Base-by-base conservation (phyloP, 805 yeast genomes). In the Metschnikowia picachoensis region DNA sequence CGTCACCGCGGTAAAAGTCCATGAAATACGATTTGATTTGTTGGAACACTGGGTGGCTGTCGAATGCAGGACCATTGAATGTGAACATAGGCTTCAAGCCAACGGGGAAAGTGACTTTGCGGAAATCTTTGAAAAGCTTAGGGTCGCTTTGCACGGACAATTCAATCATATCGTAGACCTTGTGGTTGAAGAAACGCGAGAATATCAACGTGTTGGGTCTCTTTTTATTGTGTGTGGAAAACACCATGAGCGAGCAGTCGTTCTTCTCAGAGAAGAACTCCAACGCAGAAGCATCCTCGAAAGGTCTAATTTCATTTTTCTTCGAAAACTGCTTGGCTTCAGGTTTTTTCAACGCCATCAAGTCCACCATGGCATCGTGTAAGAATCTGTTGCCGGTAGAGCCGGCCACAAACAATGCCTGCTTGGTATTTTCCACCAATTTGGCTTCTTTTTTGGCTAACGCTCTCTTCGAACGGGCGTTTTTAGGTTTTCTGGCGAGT, bases 221-320 rank as follows among this genome's bases (percentile, higher is more conserved):
- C 73, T 94, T 94, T 66, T 94, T 94, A 62, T 87, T 88, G 67
- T 80, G 79, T 16, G 88, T 76, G 8, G 89, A 77, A 42, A 91
- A 74, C 12, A 94, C 95, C 60, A 94, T 64, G 47, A 94, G 70
- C 2, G 98, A 89, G 37, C 86, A 66, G 66, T 94, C 99, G 65
- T 94, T 94, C 76, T 94, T 94, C 66, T 92, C 96, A 56, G 96
- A 78, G 68, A 94, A 88, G 60, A 94, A 94, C 67, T 94, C 99
- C 49, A 94, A 69, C 32, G 85, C 79, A 2, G 85, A 59, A 12
- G 88, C 77, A 63, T 94, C 98, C 67, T 94, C 99, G 67, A 94
- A 94, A 13, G 99, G 98, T 55, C 85, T 78, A 51, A 92, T 76
- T 37, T 88, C 92, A 61, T 94, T 94, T 73, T 89, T 91, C 68